Evolutionary conservation across 192 early-diverging fungal genomes (phyloP).

Genomic region (Coemansia sp.): DNA sequence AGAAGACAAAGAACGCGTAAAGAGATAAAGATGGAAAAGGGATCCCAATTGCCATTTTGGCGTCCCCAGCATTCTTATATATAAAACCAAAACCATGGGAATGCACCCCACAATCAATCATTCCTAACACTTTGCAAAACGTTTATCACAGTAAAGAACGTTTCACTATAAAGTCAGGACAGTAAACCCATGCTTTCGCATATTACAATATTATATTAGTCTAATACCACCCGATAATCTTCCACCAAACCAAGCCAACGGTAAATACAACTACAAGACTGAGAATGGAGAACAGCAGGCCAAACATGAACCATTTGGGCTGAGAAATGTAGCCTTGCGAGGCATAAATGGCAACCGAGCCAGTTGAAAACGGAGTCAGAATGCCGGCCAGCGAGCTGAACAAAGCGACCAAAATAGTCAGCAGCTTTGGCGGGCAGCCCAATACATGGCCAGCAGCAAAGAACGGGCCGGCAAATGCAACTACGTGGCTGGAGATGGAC

Average conservation of each 20-base stretch:
- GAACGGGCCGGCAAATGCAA: constrained; percentile 69
- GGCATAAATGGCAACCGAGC: constrained; percentile 61
- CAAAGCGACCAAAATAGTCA: constrained; percentile 61
- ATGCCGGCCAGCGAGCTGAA: constrained; percentile 66
- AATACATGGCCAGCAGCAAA: constrained; percentile 69
- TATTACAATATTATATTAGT: background rate
- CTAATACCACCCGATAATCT: constrained; percentile 63
- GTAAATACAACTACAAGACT: constrained; percentile 61
- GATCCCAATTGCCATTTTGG: too few relatives aligned
- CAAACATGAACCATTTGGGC: constrained; percentile 63
- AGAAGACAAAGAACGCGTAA: too few relatives aligned
- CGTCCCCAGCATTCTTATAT: too few relatives aligned
- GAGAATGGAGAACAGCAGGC: constrained; percentile 53
- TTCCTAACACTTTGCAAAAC: too few relatives aligned
- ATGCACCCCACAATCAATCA: too few relatives aligned
- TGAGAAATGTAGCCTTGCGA: constrained; percentile 62
- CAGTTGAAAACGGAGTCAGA: constrained; percentile 58
- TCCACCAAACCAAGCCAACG: constrained; percentile 71
- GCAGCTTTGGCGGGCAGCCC: constrained; percentile 57
- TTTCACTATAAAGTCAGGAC: too few relatives aligned
- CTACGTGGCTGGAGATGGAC: constrained; percentile 69
- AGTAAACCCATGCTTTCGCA: background rate
- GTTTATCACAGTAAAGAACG: too few relatives aligned
- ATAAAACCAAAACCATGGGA: too few relatives aligned
- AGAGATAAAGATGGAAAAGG: too few relatives aligned